phyloP scores from a whole-genome alignment of 441 rosid species.

The Populus hybrid region DNA sequence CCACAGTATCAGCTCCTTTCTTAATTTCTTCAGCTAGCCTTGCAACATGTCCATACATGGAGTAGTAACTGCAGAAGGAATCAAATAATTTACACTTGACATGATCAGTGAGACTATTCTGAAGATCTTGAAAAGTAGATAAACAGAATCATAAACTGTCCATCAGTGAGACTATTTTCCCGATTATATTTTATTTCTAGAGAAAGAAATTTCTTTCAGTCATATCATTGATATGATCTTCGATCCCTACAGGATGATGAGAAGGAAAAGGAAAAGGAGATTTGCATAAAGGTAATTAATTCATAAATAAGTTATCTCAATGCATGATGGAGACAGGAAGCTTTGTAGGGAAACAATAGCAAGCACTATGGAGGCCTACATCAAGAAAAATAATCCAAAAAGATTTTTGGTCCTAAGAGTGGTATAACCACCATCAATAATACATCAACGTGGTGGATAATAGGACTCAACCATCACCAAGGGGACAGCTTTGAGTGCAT shows the following conservation, averaged over 20 bases:
- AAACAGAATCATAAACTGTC: neutral
- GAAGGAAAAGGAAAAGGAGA: neutral
- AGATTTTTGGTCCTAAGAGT: neutral
- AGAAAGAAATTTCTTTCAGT: neutral
- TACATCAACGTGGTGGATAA: neutral
- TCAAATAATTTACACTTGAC: neutral
- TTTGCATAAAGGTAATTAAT: neutral
- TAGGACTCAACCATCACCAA: neutral
- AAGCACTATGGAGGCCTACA: neutral
- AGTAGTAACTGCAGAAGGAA: slow-evolving; percentile 65
- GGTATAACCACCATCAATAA: neutral
- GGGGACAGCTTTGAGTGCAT: neutral
- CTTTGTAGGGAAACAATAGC: neutral
- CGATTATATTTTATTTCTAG: too few relatives aligned
- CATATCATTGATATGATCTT: slow-evolving; percentile 1
- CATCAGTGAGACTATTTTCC: neutral
- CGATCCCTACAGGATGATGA: neutral
- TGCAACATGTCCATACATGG: slow-evolving; percentile 96
- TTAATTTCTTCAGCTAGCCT: slow-evolving; percentile 80
- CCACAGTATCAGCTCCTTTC: slow-evolving; percentile 93
- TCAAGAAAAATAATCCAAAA: neutral
- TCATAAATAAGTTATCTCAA: neutral
- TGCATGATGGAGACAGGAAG: slow-evolving; percentile 1
- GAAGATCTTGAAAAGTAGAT: neutral
- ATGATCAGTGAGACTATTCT: slow-evolving; percentile 1